These are phyloP conservation scores for Zymoseptoria passerinii DNA, from an alignment of 2,329 filamentous ascomycete genomes.

Conservation along the genomic window DNA sequence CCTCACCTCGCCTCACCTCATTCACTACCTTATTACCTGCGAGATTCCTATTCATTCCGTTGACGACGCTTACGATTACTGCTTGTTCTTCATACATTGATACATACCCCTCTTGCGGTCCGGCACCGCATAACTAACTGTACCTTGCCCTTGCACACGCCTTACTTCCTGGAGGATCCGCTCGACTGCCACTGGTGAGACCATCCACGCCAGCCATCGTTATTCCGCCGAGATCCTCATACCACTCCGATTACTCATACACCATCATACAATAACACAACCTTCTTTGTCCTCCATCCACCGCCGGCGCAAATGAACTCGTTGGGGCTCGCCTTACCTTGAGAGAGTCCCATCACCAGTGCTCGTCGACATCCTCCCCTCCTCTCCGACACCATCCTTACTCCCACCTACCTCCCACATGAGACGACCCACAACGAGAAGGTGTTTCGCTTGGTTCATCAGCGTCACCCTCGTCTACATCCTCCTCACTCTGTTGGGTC, in stretches of 20 bases:
- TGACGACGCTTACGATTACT: background rate
- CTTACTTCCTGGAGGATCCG: background rate
- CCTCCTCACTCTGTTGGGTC: constrained; percentile 21
- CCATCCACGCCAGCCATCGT: background rate
- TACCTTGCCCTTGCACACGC: background rate
- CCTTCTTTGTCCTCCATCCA: background rate
- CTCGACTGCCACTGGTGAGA: background rate
- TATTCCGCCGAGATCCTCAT: background rate
- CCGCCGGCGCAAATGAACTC: background rate
- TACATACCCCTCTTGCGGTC: background rate
- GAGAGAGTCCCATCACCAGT: constrained; percentile 1
- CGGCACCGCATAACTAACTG: constrained; percentile 2
- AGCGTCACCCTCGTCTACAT: constrained; percentile 25
- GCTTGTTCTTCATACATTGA: background rate
- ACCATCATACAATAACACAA: background rate
- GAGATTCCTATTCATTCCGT: background rate
- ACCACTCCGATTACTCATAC: background rate
- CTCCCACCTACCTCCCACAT: constrained; percentile 2
- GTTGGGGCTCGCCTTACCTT: background rate
- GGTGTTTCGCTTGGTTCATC: constrained; percentile 19
- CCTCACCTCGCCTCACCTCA: background rate
- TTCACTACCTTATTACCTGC: background rate
- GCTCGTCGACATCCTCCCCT: constrained; percentile 5
- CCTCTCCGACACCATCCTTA: background rate
- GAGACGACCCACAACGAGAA: constrained; percentile 9